Conservation (phyloP, 208 protist species). For the Leishmania guyanensis region DNA sequence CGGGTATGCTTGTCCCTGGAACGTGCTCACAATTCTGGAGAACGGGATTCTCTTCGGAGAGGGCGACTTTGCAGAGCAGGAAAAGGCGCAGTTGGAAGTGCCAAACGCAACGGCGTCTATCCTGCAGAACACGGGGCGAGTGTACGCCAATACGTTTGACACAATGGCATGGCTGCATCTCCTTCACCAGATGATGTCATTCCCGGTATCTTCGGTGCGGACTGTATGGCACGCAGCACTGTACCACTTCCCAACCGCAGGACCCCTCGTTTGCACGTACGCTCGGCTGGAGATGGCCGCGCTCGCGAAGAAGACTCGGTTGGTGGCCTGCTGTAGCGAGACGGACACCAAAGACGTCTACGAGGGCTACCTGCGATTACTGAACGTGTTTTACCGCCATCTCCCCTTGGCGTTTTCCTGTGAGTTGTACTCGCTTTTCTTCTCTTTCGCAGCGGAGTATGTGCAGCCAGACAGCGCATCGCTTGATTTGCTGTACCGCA, state of each 20-base stretch:
- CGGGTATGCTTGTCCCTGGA: slow-evolving; percentile 76
- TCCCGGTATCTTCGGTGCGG: slow-evolving; percentile 71
- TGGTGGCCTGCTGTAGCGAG: slow-evolving; percentile 63
- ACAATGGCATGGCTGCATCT: slow-evolving; percentile 71
- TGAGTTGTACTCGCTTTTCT: slow-evolving; percentile 78
- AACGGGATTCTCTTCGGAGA: slow-evolving; percentile 19
- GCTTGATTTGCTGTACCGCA: slow-evolving; percentile 62
- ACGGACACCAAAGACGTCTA: slow-evolving; percentile 64
- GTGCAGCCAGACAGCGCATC: slow-evolving; percentile 61
- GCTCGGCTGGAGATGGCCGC: slow-evolving; percentile 62
- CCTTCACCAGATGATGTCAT: slow-evolving; percentile 55
- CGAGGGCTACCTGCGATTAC: slow-evolving; percentile 59
- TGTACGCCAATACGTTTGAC: slow-evolving; percentile 64
- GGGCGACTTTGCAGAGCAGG: slow-evolving; percentile 21
- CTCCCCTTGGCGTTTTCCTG: slow-evolving; percentile 71
- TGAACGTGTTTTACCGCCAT: slow-evolving; percentile 85
- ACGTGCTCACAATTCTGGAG: slow-evolving; percentile 63
- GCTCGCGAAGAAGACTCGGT: slow-evolving; percentile 32
- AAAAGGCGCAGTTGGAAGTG: slow-evolving; percentile 39
- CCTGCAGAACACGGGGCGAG: slow-evolving; percentile 34
- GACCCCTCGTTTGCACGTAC: slow-evolving; percentile 55
- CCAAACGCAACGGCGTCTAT: slow-evolving; percentile 68
- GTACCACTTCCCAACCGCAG: slow-evolving; percentile 76
- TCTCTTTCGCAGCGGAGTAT: slow-evolving; percentile 63
- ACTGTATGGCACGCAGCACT: slow-evolving; percentile 70